Conservation (phyloP, 2,329 filamentous ascomycete species). For the Verticillium tricorpus region DNA sequence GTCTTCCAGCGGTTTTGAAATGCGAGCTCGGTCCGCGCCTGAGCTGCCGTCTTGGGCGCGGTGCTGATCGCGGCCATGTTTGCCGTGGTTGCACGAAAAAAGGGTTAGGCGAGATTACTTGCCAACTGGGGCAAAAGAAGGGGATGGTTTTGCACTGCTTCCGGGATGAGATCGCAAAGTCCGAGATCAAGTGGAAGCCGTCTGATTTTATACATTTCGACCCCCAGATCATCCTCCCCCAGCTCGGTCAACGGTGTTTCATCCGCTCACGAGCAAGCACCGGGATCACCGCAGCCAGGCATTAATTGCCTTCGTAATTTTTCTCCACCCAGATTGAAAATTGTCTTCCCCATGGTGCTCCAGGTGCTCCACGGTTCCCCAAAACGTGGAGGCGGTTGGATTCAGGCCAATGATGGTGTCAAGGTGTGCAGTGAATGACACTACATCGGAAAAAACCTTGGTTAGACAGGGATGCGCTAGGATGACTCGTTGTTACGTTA, state of each 20-base stretch:
- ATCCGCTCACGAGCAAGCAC: not conserved
- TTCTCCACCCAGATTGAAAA: not conserved
- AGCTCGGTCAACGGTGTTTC: not conserved
- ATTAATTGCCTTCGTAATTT: not conserved
- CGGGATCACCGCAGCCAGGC: not conserved
- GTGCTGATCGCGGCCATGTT: not conserved
- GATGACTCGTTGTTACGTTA: not conserved
- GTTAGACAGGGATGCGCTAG: not conserved
- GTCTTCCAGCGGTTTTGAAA: constrained; percentile 17
- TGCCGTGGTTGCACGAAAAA: not conserved
- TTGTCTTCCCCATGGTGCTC: constrained; percentile 1
- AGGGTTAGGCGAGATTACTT: not conserved
- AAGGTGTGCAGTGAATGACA: not conserved
- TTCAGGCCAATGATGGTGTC: not conserved
- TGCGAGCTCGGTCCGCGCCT: not conserved
- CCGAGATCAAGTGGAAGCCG: not conserved
- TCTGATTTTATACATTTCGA: not conserved
- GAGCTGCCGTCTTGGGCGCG: not conserved
- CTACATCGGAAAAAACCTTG: not conserved
- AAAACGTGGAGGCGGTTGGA: not conserved
- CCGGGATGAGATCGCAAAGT: not conserved
- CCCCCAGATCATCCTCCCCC: not conserved
- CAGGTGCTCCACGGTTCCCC: constrained; percentile 1
- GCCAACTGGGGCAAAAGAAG: not conserved
- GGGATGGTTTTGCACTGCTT: not conserved